Evolutionary conservation across 202 grass and related monocot genomes (phyloP).

Genomic region (Setaria italica): DNA sequence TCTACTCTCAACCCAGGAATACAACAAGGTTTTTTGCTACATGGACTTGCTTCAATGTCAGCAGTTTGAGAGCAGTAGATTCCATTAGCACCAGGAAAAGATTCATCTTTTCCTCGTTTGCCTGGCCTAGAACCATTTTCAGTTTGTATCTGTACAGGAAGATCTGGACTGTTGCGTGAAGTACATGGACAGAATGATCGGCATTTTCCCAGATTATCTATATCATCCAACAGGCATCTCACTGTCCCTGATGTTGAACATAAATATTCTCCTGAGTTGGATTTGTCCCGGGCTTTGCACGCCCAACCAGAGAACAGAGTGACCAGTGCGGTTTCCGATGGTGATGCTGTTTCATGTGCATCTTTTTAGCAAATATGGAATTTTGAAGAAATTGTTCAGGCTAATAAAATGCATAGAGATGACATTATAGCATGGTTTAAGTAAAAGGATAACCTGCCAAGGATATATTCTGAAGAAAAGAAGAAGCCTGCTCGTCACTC

Average conservation of each 20-base stretch:
- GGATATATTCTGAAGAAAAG: conserved; percentile 86
- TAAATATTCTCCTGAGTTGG: conserved; percentile 74
- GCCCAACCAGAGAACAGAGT: conserved; percentile 93
- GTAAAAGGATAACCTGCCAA: conserved; percentile 58
- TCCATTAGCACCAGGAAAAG: conserved; percentile 43
- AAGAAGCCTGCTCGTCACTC: conserved; percentile 72
- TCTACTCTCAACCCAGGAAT: conserved; percentile 88
- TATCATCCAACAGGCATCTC: conserved; percentile 51
- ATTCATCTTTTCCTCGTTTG: conserved; percentile 66
- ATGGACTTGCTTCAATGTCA: conserved; percentile 53
- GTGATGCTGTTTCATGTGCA: conserved; percentile 72
- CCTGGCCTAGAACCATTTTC: conserved; percentile 65
- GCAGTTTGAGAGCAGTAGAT: conserved; percentile 46
- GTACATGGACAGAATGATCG: conserved; percentile 59
- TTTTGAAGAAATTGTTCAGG: conserved; percentile 31
- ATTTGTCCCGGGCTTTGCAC: conserved; percentile 78
- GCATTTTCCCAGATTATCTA: conserved; percentile 57
- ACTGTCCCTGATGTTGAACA: conserved; percentile 56
- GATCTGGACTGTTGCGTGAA: conserved; percentile 44
- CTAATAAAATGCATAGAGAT: conserved; percentile 33
- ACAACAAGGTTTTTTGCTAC: conserved; percentile 73
- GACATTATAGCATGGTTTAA: conserved; percentile 17
- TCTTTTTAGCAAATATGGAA: conserved; percentile 41
- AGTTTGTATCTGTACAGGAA: conserved; percentile 33
- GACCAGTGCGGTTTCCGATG: conserved; percentile 78